phyloP scores from a whole-genome alignment of 495 filamentous ascomycete species.

The Amorphotheca resinae region DNA sequence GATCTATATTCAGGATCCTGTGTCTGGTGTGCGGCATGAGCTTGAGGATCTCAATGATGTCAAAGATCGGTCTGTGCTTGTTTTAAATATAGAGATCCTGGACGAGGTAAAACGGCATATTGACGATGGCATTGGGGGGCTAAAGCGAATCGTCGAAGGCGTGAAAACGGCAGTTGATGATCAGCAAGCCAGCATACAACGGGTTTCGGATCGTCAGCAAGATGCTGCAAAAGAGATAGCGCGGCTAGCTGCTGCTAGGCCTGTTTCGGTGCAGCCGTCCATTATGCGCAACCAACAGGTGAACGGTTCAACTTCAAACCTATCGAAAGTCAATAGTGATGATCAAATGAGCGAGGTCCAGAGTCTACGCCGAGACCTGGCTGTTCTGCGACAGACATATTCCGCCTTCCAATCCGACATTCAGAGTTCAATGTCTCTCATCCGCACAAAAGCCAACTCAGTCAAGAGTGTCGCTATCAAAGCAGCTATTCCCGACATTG shows the following conservation, averaged over 20 bases:
- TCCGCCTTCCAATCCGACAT: slow-evolving; percentile 81
- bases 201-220: slow-evolving; percentile 84
- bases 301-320: slow-evolving; percentile 11
- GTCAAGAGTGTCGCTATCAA: slow-evolving; percentile 67
- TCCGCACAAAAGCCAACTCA: slow-evolving; percentile 64
- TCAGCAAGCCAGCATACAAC: slow-evolving; percentile 65
- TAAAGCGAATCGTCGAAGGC: slow-evolving; percentile 68
- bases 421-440: slow-evolving; percentile 68
- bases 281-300: slow-evolving; percentile 3
- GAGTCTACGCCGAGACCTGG: slow-evolving; percentile 76
- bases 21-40: slow-evolving; percentile 90
- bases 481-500: slow-evolving; percentile 47
- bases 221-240: slow-evolving; percentile 87
- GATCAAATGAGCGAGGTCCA: slow-evolving; percentile 65
- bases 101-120: slow-evolving; percentile 96
- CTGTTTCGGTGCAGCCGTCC: slow-evolving; percentile 2
- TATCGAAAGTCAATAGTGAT: slow-evolving; percentile 14
- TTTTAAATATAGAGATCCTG: slow-evolving; percentile 84
- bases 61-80: slow-evolving; percentile 87
- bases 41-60: slow-evolving; percentile 91
- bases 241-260: slow-evolving; percentile 42
- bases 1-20: slow-evolving; percentile 92
- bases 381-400: slow-evolving; percentile 86
- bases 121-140: slow-evolving; percentile 76
- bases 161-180: slow-evolving; percentile 68